Evolutionary conservation across 2,329 filamentous ascomycete species (phyloP).

Genomic region (Scedosporium apiospermum): DNA sequence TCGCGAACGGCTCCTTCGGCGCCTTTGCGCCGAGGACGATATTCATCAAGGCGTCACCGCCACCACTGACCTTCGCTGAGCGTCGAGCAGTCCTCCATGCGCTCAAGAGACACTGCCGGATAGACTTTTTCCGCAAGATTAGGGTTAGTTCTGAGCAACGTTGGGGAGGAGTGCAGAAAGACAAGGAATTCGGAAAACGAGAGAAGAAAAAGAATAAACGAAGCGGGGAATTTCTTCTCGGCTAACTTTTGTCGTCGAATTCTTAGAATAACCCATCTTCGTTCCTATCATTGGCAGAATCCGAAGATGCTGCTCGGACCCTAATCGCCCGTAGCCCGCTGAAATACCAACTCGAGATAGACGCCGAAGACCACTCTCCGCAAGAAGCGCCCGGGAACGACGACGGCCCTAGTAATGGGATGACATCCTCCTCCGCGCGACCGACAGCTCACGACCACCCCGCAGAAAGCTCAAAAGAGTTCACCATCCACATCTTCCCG

Average conservation of each 20-base stretch:
- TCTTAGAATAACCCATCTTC: slow-evolving; percentile 35
- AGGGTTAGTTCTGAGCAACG: slow-evolving; percentile 18
- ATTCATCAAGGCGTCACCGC: slow-evolving; percentile 37
- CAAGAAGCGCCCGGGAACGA: slow-evolving; percentile 12
- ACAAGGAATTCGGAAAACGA: background rate
- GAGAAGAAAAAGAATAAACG: background rate
- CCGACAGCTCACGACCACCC: background rate
- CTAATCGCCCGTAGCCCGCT: slow-evolving; percentile 38
- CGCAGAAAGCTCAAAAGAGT: slow-evolving; percentile 18
- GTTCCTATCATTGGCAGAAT: slow-evolving; percentile 40
- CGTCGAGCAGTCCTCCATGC: slow-evolving; percentile 44
- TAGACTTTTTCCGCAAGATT: slow-evolving; percentile 44
- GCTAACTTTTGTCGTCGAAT: background rate
- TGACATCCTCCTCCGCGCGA: slow-evolving; percentile 16
- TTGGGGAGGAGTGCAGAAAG: background rate
- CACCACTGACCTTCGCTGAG: slow-evolving; percentile 42
- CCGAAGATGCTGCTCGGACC: slow-evolving; percentile 24
- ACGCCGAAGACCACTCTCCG: background rate
- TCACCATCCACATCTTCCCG: slow-evolving; percentile 31
- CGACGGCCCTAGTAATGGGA: slow-evolving; percentile 14
- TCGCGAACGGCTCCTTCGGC: background rate
- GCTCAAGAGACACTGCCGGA: slow-evolving; percentile 36
- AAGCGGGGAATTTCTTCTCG: background rate
- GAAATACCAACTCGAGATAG: slow-evolving; percentile 29
- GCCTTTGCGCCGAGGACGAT: slow-evolving; percentile 7